These are phyloP conservation scores for Corinectria fuckeliana DNA, from an alignment of 2,329 filamentous ascomycete species.

Conservation along the genomic window DNA sequence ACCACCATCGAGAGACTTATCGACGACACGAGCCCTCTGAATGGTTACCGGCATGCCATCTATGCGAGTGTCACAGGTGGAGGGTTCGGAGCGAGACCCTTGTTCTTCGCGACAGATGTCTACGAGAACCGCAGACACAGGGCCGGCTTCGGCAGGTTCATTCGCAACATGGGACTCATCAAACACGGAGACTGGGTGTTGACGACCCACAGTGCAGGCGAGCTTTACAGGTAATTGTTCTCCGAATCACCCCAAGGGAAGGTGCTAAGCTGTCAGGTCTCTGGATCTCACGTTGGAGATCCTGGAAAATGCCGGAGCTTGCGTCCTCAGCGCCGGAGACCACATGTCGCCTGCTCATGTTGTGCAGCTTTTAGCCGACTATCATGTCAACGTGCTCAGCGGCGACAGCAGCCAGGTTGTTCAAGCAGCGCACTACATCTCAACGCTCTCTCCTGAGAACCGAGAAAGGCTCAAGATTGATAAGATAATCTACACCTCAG, in stretches of 20 bases:
- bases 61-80: slow-evolving; percentile 53
- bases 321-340: slow-evolving; percentile 46
- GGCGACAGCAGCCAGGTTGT: slow-evolving; percentile 49
- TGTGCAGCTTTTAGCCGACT: slow-evolving; percentile 38
- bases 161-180: slow-evolving; percentile 41
- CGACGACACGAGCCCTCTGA: slow-evolving; percentile 41
- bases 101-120: slow-evolving; percentile 50
- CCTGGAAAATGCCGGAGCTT: slow-evolving; percentile 50
- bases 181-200: slow-evolving; percentile 47
- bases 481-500: slow-evolving; percentile 55
- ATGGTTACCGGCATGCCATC: slow-evolving; percentile 45
- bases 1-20: slow-evolving; percentile 43
- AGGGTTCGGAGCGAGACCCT: slow-evolving; percentile 38
- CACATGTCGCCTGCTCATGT: slow-evolving; percentile 36
- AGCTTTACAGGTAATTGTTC: slow-evolving; percentile 46
- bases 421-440: slow-evolving; percentile 45
- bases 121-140: slow-evolving; percentile 51
- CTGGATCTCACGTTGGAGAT: slow-evolving; percentile 49
- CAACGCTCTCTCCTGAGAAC: slow-evolving; percentile 31
- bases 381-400: slow-evolving; percentile 45
- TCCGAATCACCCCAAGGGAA: accelerated
- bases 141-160: slow-evolving; percentile 41
- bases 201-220: slow-evolving; percentile 44
- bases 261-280: slow-evolving; percentile 31
- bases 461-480: slow-evolving; percentile 39